Base-by-base conservation (phyloP, 2,329 filamentous ascomycete genomes). In the Lecanoromycetidae sp. region DNA sequence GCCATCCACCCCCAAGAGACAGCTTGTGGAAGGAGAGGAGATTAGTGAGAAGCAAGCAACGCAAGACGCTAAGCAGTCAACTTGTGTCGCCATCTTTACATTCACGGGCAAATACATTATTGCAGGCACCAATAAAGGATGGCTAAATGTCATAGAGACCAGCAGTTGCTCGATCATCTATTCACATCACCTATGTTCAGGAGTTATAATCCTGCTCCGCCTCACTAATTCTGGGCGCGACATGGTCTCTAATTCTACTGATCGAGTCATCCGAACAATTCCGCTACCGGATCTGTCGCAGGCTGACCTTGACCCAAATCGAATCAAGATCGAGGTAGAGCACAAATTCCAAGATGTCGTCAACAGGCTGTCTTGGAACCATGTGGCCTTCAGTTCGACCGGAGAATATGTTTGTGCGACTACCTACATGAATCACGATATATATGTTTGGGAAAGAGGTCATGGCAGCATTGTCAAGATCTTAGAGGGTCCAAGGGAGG, bases 321-420 rank as follows among this genome's bases (percentile, higher is more conserved):
- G 83, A 23, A 82, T 98, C 58, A 82, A 90, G 57, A 72, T 98
- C 33, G 85, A 91, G 33, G 78, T 95, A 10, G 90, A 98, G 65
- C 91, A 98, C 68, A 96, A 95, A 61, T 98, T 96, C 58, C 88
- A 96, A 63, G 93, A 98, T 61, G 83, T 96, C 3, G 91, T 98
- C 42, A 96, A 98, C 61, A 80, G 84, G 36, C 69, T 96, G 10
- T 87, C 84, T 5, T 98, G 91, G 91, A 98, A 96, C 60, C 87
- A 95, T 60, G 88, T 94, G 49, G 87, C 88, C 0, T 96, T 98
- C 63, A 94, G 87, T 59, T 83, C 86, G 1, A 91, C 85, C 0
- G 88, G 87, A 44, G 91, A 98, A 65, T 96, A 96, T 61, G 87
- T 98, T 33, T 87, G 87, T 20, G 91, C 93, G 0, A 94, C 87